A percentile compares a stretch with the other conserved stretches of the same genome.
Conservation (phyloP, 2,329 filamentous ascomycete genomes). For the Pestalotiopsis sp. region DNA sequence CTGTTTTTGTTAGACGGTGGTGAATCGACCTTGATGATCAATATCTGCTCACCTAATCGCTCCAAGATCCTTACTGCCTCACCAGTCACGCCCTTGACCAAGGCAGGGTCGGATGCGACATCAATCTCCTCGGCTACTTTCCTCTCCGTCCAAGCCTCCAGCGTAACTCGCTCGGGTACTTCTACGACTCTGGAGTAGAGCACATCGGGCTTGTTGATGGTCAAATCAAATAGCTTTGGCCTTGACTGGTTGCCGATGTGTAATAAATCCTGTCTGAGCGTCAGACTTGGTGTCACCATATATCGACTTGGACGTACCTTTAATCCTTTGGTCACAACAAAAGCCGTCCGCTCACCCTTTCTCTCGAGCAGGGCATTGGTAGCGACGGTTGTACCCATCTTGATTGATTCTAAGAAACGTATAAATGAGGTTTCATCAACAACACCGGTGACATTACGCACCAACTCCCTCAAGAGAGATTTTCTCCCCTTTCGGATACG, state of each 20-base stretch:
- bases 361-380: conserved; percentile 74
- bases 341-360: conserved; percentile 72
- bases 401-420: conserved; percentile 35
- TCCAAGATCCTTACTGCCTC: conserved; percentile 1
- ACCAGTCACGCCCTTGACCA: conserved; percentile 5
- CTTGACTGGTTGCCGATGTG: conserved; percentile 25
- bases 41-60: background rate
- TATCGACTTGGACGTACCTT: background rate
- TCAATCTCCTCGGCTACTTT: background rate
- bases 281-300: background rate
- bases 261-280: conserved; percentile 2
- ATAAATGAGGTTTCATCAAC: background rate
- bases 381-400: conserved; percentile 75
- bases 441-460: conserved; percentile 22
- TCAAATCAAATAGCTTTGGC: conserved; percentile 25
- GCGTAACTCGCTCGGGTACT: conserved; percentile 23
- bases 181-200: conserved; percentile 24
- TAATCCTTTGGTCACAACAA: conserved; percentile 68
- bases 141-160: conserved; percentile 23
- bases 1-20: too few relatives aligned
- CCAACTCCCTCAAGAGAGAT: conserved; percentile 36
- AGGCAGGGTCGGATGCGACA: background rate
- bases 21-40: too few relatives aligned
- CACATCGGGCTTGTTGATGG: conserved; percentile 21
- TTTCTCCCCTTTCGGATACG: conserved; percentile 49